Evolutionary conservation across 208 protist species (phyloP).

Genomic region (Crithidia expoeki): DNA sequence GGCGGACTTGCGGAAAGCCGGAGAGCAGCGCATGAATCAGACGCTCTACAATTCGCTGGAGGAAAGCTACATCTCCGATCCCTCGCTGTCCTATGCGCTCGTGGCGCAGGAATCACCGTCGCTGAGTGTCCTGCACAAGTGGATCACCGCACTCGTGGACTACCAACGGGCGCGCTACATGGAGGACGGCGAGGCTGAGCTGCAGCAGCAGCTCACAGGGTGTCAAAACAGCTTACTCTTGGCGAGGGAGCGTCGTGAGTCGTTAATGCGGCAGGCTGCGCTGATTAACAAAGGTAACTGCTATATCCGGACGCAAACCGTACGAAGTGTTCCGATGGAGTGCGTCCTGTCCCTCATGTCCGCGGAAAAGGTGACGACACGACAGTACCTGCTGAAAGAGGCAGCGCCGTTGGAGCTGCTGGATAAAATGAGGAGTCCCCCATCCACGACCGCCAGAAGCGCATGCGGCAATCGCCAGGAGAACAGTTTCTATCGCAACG

Average conservation of each 20-base stretch:
- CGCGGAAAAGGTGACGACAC: slow-evolving; percentile 30
- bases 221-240: slow-evolving; percentile 33
- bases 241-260: slow-evolving; percentile 31
- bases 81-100: slow-evolving; percentile 20
- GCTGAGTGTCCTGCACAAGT: slow-evolving; percentile 48
- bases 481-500: neutral
- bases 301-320: slow-evolving; percentile 27
- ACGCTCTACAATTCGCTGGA: slow-evolving; percentile 21
- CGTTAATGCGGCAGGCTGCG: slow-evolving; percentile 34
- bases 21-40: slow-evolving; percentile 21
- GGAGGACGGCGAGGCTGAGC: slow-evolving; percentile 32
- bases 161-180: slow-evolving; percentile 46
- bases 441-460: neutral
- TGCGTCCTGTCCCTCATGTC: slow-evolving; percentile 38
- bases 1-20: slow-evolving; percentile 5
- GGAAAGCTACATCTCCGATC: slow-evolving; percentile 15
- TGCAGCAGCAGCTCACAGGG: slow-evolving; percentile 44
- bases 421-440: slow-evolving; percentile 10
- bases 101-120: slow-evolving; percentile 27
- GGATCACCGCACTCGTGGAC: slow-evolving; percentile 61
- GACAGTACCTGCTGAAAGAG: slow-evolving; percentile 32
- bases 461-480: neutral
- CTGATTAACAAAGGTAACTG: slow-evolving; percentile 34
- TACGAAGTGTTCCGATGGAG: slow-evolving; percentile 30
- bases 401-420: slow-evolving; percentile 11